A percentile compares a stretch with the other conserved stretches of the same genome.
Conservation (phyloP, 1,139 yeast genomes). For the Blastobotrys proliferans region DNA sequence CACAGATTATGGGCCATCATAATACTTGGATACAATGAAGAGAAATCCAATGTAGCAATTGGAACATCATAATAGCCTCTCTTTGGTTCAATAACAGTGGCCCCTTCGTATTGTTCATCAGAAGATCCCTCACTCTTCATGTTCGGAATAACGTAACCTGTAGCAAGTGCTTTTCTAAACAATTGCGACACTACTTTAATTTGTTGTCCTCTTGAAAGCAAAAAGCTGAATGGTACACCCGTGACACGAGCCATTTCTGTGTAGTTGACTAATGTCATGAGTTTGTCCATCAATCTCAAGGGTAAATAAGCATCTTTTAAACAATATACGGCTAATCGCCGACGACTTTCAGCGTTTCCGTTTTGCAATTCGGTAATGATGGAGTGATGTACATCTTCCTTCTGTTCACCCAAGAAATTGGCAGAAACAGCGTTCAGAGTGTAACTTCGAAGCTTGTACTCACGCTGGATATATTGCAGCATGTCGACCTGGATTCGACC, state of each 20-base stretch:
- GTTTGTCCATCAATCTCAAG: constrained; percentile 75
- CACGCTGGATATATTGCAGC: constrained; percentile 89
- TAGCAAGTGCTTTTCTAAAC: constrained; percentile 83
- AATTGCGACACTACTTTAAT: constrained; percentile 94
- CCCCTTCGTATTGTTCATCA: constrained; percentile 96
- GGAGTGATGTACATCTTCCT: constrained; percentile 97
- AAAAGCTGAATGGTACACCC: constrained; percentile 93
- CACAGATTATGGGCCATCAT: constrained; percentile 99
- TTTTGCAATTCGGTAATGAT: constrained; percentile 92
- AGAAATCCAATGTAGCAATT: constrained; percentile 95
- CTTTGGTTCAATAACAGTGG: constrained; percentile 94
- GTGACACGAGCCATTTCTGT: constrained; percentile 99
- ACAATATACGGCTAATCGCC: constrained; percentile 95
- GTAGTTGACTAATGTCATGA: constrained; percentile 94
- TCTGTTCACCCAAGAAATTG: constrained; percentile 89
- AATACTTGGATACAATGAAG: constrained; percentile 94
- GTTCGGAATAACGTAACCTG: constrained; percentile 86
- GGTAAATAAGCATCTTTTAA: constrained; percentile 95
- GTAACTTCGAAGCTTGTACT: constrained; percentile 89
- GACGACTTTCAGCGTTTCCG: constrained; percentile 86
- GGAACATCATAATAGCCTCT: constrained; percentile 97
- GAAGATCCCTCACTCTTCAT: constrained; percentile 74
- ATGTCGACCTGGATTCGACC: constrained; percentile 95
- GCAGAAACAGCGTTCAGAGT: constrained; percentile 95
- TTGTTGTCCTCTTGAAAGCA: constrained; percentile 91